Evolutionary conservation across 495 filamentous ascomycete species (phyloP).

Genomic region (Podospora appendiculata): DNA sequence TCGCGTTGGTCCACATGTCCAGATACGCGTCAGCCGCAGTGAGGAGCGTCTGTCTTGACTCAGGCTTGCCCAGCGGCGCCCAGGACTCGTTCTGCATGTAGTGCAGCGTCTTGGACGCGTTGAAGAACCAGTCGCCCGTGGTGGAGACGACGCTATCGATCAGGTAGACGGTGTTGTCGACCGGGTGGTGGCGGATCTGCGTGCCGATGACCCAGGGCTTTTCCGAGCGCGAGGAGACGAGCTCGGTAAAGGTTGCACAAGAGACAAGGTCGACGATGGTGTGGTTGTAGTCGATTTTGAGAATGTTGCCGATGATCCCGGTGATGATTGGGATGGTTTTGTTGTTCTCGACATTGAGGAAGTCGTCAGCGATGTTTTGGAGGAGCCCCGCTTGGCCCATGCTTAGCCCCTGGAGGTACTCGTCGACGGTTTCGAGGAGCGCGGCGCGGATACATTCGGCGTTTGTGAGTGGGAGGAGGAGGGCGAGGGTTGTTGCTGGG

Average conservation of each 20-base stretch:
- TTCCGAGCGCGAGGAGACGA: slow-evolving; percentile 7
- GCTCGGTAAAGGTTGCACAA: slow-evolving; percentile 16
- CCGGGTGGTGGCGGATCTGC: slow-evolving; percentile 6
- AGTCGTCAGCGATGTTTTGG: neutral
- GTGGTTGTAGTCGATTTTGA: slow-evolving; percentile 13
- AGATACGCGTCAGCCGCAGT: slow-evolving; percentile 21
- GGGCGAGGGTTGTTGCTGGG: no score
- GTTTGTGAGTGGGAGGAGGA: no score
- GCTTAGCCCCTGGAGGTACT: neutral
- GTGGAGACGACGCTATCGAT: slow-evolving; percentile 19
- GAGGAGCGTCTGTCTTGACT: slow-evolving; percentile 12
- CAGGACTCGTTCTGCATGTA: slow-evolving; percentile 18
- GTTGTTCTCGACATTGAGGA: neutral
- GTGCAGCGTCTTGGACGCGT: slow-evolving; percentile 17
- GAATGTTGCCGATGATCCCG: neutral
- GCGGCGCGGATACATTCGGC: neutral
- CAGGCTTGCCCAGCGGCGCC: slow-evolving; percentile 16
- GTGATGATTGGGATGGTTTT: neutral
- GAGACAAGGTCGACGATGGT: slow-evolving; percentile 12
- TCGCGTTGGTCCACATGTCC: slow-evolving; percentile 17
- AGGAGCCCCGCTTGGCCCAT: neutral
- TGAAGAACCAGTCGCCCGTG: slow-evolving; percentile 20
- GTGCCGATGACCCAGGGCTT: slow-evolving; percentile 15
- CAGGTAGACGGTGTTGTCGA: slow-evolving; percentile 6
- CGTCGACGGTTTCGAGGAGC: neutral